Base-by-base conservation (phyloP, 257 asterid genomes). In the Solanum appendiculatum region DNA sequence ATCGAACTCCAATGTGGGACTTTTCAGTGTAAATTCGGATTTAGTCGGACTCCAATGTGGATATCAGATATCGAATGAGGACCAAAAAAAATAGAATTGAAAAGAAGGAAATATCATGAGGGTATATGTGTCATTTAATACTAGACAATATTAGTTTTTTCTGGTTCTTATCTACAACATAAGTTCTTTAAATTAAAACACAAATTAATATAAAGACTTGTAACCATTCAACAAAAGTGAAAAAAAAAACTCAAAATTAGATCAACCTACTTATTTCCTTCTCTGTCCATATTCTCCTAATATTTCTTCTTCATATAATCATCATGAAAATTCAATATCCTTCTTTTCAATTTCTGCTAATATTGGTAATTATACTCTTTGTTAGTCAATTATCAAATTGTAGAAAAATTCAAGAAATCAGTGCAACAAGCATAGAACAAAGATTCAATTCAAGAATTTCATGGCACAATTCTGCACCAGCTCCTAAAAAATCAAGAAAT, bases 401-500 rank as follows among this genome's bases (percentile, higher is more conserved):
- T 46, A 80, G 85, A 80, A 80, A 80, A 16, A 46, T 80, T 2
- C 85, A 80, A 80, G 85, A 80, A 80, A 48, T 46, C 40, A 78
- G 27, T 11, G 39, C 84, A 15, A 16, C 64, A 44, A 44, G 39
- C 27, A 72, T 29, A 77, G 63, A 78, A 7, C 75, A 86, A 87
- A 89, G 60, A 86, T 74, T 82, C 33, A 64, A 69, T 12, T 40
- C 93, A 29, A 89, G 83, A 72, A 39, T 74, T 75, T 88, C 93
- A 68, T 46, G 88, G 91, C 44, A 89, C 18, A 87, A 80, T 70
- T 23, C 88, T 29, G 90, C 86, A 34, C 87, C 89, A 82, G 81
- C 91, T 74, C 89, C 92, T 13, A 86, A 42, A 63, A 81, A 54
- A 86, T 88, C 93, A 44, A 88, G 83, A 82, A 86, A 86, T 20